Evolutionary conservation across 306 rosid genomes (phyloP).

Genomic region (Echinosophora koreensis): DNA sequence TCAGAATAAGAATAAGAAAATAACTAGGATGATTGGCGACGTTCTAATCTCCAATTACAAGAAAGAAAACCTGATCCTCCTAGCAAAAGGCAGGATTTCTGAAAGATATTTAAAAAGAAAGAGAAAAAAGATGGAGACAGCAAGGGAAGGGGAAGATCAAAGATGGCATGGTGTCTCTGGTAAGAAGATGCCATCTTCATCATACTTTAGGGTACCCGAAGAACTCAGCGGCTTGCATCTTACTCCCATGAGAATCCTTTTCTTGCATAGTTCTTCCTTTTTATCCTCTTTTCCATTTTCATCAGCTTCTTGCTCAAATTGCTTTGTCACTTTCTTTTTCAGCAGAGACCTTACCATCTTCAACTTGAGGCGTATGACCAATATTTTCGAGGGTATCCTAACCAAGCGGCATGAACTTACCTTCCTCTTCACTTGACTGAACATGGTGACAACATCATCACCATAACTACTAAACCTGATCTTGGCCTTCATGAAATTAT

Average conservation of each 20-base stretch:
- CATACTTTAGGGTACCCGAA: constrained; percentile 55
- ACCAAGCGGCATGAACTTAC: constrained; percentile 40
- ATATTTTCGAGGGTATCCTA: constrained; percentile 39
- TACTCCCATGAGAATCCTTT: constrained; percentile 77
- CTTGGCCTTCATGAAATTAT: neutral
- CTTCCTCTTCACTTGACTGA: constrained; percentile 33
- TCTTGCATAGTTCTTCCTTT: constrained; percentile 60
- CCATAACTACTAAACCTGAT: neutral
- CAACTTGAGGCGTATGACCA: constrained; percentile 41
- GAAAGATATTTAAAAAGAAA: neutral
- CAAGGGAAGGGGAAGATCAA: neutral
- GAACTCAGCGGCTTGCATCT: constrained; percentile 69
- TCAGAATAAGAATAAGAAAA: neutral
- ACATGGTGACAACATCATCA: neutral
- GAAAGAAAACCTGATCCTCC: neutral
- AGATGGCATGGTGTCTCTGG: constrained; percentile 41
- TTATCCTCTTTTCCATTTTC: neutral
- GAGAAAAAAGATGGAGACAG: neutral
- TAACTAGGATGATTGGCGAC: neutral
- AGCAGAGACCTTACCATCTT: constrained; percentile 30
- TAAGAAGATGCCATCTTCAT: constrained; percentile 47
- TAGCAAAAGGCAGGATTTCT: neutral
- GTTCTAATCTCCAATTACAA: neutral
- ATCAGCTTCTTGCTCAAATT: constrained; percentile 9
- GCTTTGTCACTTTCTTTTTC: constrained; percentile 37